These are phyloP conservation scores for Dittrichia graveolens DNA, from an alignment of 129 eudicot species.

Conservation along the genomic window DNA sequence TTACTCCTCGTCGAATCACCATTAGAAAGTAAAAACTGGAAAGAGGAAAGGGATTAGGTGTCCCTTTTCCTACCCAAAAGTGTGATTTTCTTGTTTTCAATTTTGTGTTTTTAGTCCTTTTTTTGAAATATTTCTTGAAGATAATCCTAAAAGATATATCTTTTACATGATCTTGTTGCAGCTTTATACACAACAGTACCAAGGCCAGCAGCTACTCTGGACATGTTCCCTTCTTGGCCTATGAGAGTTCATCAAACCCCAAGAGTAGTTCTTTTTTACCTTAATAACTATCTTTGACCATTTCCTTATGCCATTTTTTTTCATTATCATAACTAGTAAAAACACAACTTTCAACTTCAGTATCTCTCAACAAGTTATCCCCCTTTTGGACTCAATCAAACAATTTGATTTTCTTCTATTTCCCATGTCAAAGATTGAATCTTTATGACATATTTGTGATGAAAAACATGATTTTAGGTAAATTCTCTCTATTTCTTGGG, in stretches of 20 bases:
- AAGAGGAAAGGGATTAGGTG: conserved; percentile 48
- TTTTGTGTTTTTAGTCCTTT: conserved; percentile 15
- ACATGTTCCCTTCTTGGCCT: conserved; percentile 99
- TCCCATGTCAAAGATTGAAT: conserved; percentile 23
- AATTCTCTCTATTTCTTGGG: background rate
- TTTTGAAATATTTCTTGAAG: conserved; percentile 14
- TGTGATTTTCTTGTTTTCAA: conserved; percentile 12
- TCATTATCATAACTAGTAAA: conserved; percentile 30
- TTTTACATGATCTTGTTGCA: conserved; percentile 66
- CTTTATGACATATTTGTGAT: conserved; percentile 21
- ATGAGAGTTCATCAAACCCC: conserved; percentile 80
- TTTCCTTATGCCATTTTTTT: conserved; percentile 25
- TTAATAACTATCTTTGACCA: conserved; percentile 41
- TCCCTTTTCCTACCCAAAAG: conserved; percentile 29
- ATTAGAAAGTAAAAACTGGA: conserved; percentile 28
- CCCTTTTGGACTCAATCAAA: conserved; percentile 35
- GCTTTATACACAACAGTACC: conserved; percentile 66
- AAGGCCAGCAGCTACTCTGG: conserved; percentile 94
- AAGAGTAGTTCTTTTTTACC: conserved; percentile 49
- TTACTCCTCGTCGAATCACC: conserved; percentile 56
- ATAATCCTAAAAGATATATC: conserved; percentile 46
- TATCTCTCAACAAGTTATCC: conserved; percentile 30
- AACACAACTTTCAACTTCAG: conserved; percentile 32
- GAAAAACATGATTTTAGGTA: conserved; percentile 18
- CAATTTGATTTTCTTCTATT: conserved; percentile 3